These are phyloP conservation scores for Excoecaria cochinchinensis DNA, from an alignment of 345 rosid species.

Conservation along the genomic window DNA sequence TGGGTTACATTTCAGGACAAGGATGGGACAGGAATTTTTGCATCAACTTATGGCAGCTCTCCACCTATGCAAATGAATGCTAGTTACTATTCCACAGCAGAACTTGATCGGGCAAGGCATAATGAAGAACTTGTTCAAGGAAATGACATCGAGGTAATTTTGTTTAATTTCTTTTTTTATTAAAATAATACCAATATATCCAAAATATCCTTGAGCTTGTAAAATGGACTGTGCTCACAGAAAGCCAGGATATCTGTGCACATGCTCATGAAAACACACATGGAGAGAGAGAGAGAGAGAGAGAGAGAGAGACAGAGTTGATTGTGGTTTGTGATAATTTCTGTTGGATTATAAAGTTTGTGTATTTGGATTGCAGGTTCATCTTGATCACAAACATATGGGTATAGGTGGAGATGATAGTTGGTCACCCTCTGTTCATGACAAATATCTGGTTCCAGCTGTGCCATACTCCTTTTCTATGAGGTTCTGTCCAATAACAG, in stretches of 20 bases:
- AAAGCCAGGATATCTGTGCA: not conserved
- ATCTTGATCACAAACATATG: conserved; percentile 97
- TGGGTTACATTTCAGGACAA: conserved; percentile 78
- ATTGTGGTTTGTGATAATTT: not conserved
- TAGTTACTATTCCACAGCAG: conserved; percentile 64
- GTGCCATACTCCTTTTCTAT: conserved; percentile 65
- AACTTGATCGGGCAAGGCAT: conserved; percentile 74
- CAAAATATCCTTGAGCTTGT: not conserved
- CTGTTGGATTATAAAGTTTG: not conserved
- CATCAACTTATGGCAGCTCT: conserved; percentile 67
- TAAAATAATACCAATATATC: not conserved
- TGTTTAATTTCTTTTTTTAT: not conserved
- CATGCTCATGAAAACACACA: not conserved
- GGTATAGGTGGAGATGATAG: conserved; percentile 95
- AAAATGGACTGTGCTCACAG: not conserved
- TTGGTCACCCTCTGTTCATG: conserved; percentile 81
- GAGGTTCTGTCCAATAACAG: conserved; percentile 61
- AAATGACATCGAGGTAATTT: conserved; percentile 68
- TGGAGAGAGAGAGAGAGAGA: no score
- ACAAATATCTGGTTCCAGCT: conserved; percentile 70
- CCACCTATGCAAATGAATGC: conserved; percentile 95
- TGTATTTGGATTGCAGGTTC: conserved; percentile 55
- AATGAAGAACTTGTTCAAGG: conserved; percentile 69
- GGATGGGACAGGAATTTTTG: conserved; percentile 77
- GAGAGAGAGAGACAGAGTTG: no score